Conservation (phyloP, 139 green algal species). For the Parachlorella kessleri region DNA sequence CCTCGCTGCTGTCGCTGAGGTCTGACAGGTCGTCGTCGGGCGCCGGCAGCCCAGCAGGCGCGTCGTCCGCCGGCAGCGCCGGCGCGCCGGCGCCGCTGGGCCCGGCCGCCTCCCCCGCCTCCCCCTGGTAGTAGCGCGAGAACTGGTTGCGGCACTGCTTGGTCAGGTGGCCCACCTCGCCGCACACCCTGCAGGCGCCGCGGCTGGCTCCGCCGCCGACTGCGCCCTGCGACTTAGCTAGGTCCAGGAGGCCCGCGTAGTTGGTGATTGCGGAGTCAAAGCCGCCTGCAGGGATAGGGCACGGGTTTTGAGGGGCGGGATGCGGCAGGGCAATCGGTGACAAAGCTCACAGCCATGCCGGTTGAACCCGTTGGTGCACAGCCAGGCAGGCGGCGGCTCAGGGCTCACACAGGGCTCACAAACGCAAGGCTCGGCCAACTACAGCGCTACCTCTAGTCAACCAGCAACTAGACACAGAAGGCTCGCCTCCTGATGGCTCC, state of each 20-base stretch:
- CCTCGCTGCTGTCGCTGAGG: conserved; percentile 22
- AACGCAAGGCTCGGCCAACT: too few relatives aligned
- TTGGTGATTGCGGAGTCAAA: conserved; percentile 72
- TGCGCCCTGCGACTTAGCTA: conserved; percentile 70
- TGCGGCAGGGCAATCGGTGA: too few relatives aligned
- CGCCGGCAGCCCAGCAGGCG: conserved; percentile 3
- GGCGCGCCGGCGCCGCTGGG: background rate
- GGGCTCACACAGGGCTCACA: too few relatives aligned
- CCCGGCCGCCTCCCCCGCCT: conserved; percentile 13
- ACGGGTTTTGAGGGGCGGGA: too few relatives aligned
- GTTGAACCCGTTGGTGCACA: too few relatives aligned
- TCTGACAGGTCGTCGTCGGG: conserved; percentile 20
- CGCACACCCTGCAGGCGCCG: conserved; percentile 84
- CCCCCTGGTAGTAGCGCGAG: conserved; percentile 32
- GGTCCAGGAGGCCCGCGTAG: conserved; percentile 61
- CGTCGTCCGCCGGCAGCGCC: background rate
- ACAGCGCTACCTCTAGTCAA: too few relatives aligned
- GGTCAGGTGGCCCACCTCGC: conserved; percentile 85
- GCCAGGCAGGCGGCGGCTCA: too few relatives aligned
- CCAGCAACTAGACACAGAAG: too few relatives aligned
- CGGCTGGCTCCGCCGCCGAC: conserved; percentile 51
- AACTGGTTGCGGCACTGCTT: conserved; percentile 86
- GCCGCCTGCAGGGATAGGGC: conserved; percentile 40
- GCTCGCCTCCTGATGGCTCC: too few relatives aligned
- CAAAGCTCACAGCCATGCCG: too few relatives aligned